Base-by-base conservation (phyloP, 768 basidiomycete genomes). In the Botryobasidium botryosum region DNA sequence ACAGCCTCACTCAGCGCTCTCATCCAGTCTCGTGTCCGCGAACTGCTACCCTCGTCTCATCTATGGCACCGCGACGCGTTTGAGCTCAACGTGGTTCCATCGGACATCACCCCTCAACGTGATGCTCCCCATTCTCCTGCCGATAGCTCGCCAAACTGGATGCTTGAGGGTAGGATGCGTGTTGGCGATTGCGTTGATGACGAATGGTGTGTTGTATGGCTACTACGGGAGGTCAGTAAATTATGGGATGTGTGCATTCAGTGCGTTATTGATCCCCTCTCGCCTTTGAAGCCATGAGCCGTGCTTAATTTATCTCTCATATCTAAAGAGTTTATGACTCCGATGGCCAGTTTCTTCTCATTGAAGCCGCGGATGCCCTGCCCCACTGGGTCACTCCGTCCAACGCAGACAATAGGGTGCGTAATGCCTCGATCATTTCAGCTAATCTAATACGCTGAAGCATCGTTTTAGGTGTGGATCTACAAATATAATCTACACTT, bases 161-260 rank as follows among this genome's bases (percentile, higher is more conserved):
- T 76, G 33, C 61, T 96, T 1, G 77, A 87, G 55, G 88, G 91
- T 6, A 65, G 68, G 36, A 84, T 91, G 78, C 68, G 90, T 36
- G 83, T 97, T 20, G 92, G 94, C 2, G 94, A 99, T 61, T 83
- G 77, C 43, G 72, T 97, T n/a, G 91, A 99, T 59, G 94, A 99
- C 55, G 94, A 99, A 61, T 99, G 94, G 94, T 79, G 78, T 57
- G 69, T 73, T 12, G 88, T 96, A 15, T 97, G 86, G 85, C 64
- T 97, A 38, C 63, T 97, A 47, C 71, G 68, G 53, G 72, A 85
- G 60, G 67, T 92, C 46, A 80, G 77, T 49, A 62, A 67, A 32
- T 74, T 73, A 50, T 91, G 81, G 80, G 80, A 88, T 51, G 60
- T 90, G n/a, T n/a, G n/a, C n/a, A n/a, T 29, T 74, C 71, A 7